Base-by-base conservation (phyloP, 1,139 yeast species). In the Yamadazyma aaseri region DNA sequence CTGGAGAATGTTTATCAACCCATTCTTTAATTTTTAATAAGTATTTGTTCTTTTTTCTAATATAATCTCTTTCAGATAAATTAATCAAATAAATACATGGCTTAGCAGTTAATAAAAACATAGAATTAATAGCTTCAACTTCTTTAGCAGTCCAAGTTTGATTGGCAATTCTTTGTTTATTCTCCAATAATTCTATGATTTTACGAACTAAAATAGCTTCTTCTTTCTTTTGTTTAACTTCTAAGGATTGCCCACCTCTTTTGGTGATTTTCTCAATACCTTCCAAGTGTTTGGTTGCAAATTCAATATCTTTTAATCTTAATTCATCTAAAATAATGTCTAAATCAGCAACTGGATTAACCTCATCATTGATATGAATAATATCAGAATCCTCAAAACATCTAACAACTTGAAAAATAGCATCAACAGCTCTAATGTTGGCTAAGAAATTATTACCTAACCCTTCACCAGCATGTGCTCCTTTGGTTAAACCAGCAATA, bases 321-420 rank as follows among this genome's bases (percentile, higher is more conserved):
- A 92, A 79, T 70, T 92, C 99, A 45, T 86, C 87, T 51, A 76
- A 76, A 56, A 94, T 87, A 56, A 92, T 90, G 49, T 87, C 95
- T 66, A 94, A 79, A 67, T 92, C 99, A 58, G 96, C 86, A 38
- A 77, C 81, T 45, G 99, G 98, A 65, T 92, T 83, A 44, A 92
- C 98, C 60, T 90, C 97, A 64, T 96, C 97, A 68, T 90, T 97
- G 53, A 92, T 86, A 65, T 92, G 99, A 52, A 90, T 90, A 55
- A 92, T 92, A 55, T 92, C 99, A 35, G 97, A 94, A 63, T 92
- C 98, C 59, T 92, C 98, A 55, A 92, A 92, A 68, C 95, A 85
- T 73, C 99, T 84, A 39, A 92, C 97, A 50, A 92, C 96, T 69
- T 94, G 98, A 73, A 86, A 92, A 56, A 92, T 81, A 47, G 97